These are phyloP conservation scores for Lithospermum erythrorhizon DNA, from an alignment of 257 asterid species.

Conservation along the genomic window DNA sequence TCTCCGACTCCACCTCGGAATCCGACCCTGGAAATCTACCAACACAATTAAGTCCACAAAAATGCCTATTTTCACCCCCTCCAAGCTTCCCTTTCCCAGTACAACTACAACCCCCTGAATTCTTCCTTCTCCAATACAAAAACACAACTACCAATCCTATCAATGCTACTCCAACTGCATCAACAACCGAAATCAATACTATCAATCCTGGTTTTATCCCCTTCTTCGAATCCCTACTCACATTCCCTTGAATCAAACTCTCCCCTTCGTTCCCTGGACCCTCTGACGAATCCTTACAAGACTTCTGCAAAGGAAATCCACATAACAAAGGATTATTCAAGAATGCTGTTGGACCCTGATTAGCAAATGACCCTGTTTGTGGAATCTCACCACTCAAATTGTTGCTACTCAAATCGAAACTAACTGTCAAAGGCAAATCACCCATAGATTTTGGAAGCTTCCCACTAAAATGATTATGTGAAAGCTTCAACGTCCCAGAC, in stretches of 20 bases:
- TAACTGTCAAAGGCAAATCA: constrained; percentile 71
- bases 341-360: constrained; percentile 95
- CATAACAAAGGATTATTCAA: constrained; percentile 66
- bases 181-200: constrained; percentile 58
- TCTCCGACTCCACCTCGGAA: constrained; percentile 74
- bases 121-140: constrained; percentile 76
- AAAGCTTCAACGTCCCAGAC: constrained; percentile 66
- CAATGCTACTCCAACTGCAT: constrained; percentile 73
- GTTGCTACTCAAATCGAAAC: constrained; percentile 74
- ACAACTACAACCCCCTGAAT: constrained; percentile 80
- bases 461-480: constrained; percentile 66
- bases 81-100: constrained; percentile 83
- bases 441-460: constrained; percentile 61
- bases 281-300: constrained; percentile 43
- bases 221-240: constrained; percentile 23
- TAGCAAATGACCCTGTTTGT: constrained; percentile 75
- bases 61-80: constrained; percentile 35
- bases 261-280: constrained; percentile 22
- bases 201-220: constrained; percentile 71
- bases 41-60: constrained; percentile 51
- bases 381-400: constrained; percentile 83
- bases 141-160: constrained; percentile 66
- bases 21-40: constrained; percentile 38
- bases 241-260: constrained; percentile 16
- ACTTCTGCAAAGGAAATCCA: constrained; percentile 81